Evolutionary conservation across 1,284 basidiomycete species (phyloP), one percentile per base, ranked within the genome.

Genomic region (Vanrija sp.): DNA sequence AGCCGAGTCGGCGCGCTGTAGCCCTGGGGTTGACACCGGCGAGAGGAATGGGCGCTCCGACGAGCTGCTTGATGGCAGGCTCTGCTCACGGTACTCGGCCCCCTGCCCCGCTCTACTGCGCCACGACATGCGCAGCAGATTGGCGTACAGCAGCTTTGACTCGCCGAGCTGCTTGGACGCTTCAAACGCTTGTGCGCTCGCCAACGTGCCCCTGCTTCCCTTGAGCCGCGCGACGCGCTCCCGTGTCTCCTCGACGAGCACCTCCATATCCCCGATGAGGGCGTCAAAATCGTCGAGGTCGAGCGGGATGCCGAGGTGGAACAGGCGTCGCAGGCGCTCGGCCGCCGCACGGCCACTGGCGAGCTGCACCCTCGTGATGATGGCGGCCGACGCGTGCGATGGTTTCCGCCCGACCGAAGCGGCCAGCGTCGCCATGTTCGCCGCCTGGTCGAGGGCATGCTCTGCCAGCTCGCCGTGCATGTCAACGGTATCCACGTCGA

Each of bases 401-500:
- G 63, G 62, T 43, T 63, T 63, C 45, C 65, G 54, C 24, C 60
- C 53, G 24, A 63, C 56, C 2, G 64, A 51, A 1, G 63, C 65
- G 18, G 68, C 66, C 3, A 72, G 56, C 1, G 68, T 68, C 1
- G 72, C 69, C 72, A 74, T 72, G 54, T 73, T 72, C 31, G 68
- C 69, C 12, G 73, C 72, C 53, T 74, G 72, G 47, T 75, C 72
- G 9, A 75, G 62, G 14, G 73, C 71, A 45, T 72, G 67, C 49
- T 73, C 73, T 36, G 71, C 66, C 4, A 75, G 56, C 51, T 71
- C 71, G 51, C 69, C 56, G 43, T 72, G 63, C 10, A 46, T 39
- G 15, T 75, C 71, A 18, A 71, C 71, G 3, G 60, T 58, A n/a
- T 55, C 51, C 22, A 65, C 39, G 41, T 70, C 69, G n/a, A 41